These are phyloP conservation scores for Globisporangium splendens DNA, from an alignment of 352 stramenopile genomes.

Conservation along the genomic window DNA sequence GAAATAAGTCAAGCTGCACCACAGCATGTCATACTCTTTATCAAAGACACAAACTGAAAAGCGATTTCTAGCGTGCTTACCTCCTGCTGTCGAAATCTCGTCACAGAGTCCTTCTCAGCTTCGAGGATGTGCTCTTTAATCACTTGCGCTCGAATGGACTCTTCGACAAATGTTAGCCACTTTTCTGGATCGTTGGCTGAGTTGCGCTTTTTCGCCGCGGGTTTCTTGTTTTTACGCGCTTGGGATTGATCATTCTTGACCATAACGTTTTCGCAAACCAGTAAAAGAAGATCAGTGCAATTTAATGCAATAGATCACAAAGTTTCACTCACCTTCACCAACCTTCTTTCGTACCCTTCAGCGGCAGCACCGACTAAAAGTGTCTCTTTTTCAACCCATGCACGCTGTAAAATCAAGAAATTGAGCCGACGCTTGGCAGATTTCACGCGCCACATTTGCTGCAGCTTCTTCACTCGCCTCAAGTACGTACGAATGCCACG, in stretches of 20 bases:
- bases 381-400: constrained; percentile 51
- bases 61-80: constrained; percentile 6
- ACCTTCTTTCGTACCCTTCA: constrained; percentile 35
- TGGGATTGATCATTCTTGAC: constrained; percentile 7
- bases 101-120: constrained; percentile 31
- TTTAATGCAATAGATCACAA: too few relatives aligned
- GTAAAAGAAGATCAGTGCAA: too few relatives aligned
- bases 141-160: constrained; percentile 26
- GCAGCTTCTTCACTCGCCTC: constrained; percentile 45
- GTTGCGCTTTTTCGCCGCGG: constrained; percentile 14
- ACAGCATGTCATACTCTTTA: background rate
- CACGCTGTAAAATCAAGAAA: constrained; percentile 39
- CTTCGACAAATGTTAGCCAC: constrained; percentile 52
- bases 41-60: background rate
- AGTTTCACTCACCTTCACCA: constrained; percentile 24
- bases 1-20: constrained; percentile 44
- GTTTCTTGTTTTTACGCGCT: constrained; percentile 14
- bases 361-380: constrained; percentile 42
- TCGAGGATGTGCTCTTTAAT: constrained; percentile 40
- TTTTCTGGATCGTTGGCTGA: constrained; percentile 10
- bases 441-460: constrained; percentile 47
- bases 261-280: too few relatives aligned
- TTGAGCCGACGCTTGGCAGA: constrained; percentile 28
- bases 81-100: constrained; percentile 48
- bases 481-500: constrained; percentile 47